These are phyloP conservation scores for Lichtheimia ramosa DNA, from an alignment of 371 early-diverging fungal genomes.

Conservation along the genomic window DNA sequence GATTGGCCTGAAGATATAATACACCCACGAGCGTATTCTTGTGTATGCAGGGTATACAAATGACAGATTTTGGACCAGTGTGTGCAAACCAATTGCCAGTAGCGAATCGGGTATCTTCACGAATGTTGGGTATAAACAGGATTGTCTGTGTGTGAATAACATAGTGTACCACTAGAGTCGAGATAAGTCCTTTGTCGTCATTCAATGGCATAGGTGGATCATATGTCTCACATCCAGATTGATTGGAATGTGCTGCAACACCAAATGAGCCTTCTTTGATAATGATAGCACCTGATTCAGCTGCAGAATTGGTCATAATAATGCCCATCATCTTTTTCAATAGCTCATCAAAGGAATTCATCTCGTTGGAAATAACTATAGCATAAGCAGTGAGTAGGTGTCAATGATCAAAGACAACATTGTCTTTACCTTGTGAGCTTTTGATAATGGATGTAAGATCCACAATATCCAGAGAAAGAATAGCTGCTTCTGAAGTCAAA, in stretches of 20 bases:
- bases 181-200: conserved; percentile 36
- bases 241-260: conserved; percentile 39
- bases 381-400: neutral
- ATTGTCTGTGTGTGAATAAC: conserved; percentile 40
- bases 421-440: conserved; percentile 39
- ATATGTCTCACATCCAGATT: conserved; percentile 31
- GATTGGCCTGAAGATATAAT: conserved; percentile 54
- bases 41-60: conserved; percentile 59
- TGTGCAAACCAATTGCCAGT: conserved; percentile 27
- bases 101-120: conserved; percentile 38
- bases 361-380: conserved; percentile 44
- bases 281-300: conserved; percentile 45
- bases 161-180: conserved; percentile 40
- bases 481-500: conserved; percentile 23
- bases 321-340: conserved; percentile 47
- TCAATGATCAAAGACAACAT: neutral
- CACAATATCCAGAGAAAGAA: conserved; percentile 46
- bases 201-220: conserved; percentile 38
- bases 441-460: conserved; percentile 49
- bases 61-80: conserved; percentile 45
- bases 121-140: conserved; percentile 41
- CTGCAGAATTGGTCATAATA: conserved; percentile 46
- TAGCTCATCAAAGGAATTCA: conserved; percentile 49
- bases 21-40: conserved; percentile 56
- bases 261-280: conserved; percentile 45